Base-by-base conservation (phyloP, 176 grass and related monocot species). In the Alopecurus myosuroides region DNA sequence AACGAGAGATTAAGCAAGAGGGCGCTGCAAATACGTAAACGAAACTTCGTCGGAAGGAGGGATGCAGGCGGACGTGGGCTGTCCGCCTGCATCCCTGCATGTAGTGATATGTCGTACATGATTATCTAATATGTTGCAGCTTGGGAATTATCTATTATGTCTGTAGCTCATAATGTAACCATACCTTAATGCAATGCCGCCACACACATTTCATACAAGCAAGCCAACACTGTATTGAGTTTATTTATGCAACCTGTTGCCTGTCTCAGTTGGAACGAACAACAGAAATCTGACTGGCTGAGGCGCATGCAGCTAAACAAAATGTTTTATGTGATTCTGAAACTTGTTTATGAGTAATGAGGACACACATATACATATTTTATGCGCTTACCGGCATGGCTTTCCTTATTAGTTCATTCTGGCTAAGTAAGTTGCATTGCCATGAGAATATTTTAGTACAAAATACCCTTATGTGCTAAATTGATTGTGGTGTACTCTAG, bases 121-220 rank as follows among this genome's bases (percentile, higher is more conserved):
- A 46, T 46, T 44, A 26, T 72, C 23, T 72, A 29, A 46, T 28
- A 12, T 3, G 69, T 46, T 72, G 69, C 23, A 72, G 45, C 39
- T 72, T 45, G 5, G n/a, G 23, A 34, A 42, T 26, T 15, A 42
- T n/a, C n/a, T n/a, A n/a, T n/a, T n/a, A 40, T 70, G 25, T 11
- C 5, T 70, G 10, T 23, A 70, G 35, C 40, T 69, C n/a, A 23
- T 69, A 68, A n/a, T 68, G 65, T 68, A 9, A 69, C 20, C 20
- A 10, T 19, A 23, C 20, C 36, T 70, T 41, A 45, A 45, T 72
- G 69, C 40, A 45, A 17, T 72, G 40, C n/a, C 6, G 25, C 39
- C 40, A 17, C 69, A 26, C 25, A 28, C 69, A 72, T 72, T 71
- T 71, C 68, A n/a, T 71, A 71, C 68, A 71, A 71, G 40, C n/a